These are phyloP conservation scores for Crithidia brevicula DNA, from an alignment of 208 protist genomes.

Conservation along the genomic window DNA sequence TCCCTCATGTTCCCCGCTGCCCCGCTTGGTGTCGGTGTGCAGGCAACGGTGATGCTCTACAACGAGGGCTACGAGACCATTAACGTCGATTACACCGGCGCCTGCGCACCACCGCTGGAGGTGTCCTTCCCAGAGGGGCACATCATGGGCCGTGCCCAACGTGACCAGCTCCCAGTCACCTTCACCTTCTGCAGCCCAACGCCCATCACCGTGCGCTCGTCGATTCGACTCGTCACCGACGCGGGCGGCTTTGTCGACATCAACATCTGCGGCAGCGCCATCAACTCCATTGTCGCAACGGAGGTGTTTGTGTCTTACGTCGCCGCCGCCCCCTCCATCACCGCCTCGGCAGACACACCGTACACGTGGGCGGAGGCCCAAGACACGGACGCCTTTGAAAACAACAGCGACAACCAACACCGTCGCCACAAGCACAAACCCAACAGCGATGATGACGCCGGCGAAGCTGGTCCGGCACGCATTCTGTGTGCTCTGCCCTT, in stretches of 20 bases:
- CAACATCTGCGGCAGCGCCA: conserved; percentile 74
- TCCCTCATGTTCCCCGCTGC: conserved; percentile 89
- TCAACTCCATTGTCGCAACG: conserved; percentile 91
- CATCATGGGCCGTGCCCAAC: conserved; percentile 26
- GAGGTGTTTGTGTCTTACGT: conserved; percentile 52
- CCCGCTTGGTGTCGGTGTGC: conserved; percentile 77
- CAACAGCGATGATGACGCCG: not conserved
- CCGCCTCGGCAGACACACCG: conserved; percentile 26
- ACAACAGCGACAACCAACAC: conserved; percentile 4
- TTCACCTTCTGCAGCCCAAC: conserved; percentile 60
- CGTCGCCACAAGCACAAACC: conserved; percentile 11
- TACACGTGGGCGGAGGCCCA: conserved; percentile 12
- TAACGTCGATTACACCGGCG: conserved; percentile 80
- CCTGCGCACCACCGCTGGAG: conserved; percentile 60
- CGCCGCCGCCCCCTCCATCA: conserved; percentile 28
- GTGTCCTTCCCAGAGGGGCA: conserved; percentile 84
- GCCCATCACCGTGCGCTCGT: conserved; percentile 46
- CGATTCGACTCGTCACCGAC: conserved; percentile 85
- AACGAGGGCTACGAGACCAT: conserved; percentile 95
- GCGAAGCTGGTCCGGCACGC: not conserved
- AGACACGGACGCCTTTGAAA: not conserved
- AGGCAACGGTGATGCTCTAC: conserved; percentile 75
- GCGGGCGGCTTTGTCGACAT: conserved; percentile 76
- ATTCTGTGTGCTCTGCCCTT: conserved; percentile 18
- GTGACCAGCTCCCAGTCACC: conserved; percentile 66